A percentile compares a stretch with the other conserved stretches of the same genome.
These are phyloP conservation scores for Syzygium syzygioides DNA, from an alignment of 441 rosid genomes.

Conservation along the genomic window DNA sequence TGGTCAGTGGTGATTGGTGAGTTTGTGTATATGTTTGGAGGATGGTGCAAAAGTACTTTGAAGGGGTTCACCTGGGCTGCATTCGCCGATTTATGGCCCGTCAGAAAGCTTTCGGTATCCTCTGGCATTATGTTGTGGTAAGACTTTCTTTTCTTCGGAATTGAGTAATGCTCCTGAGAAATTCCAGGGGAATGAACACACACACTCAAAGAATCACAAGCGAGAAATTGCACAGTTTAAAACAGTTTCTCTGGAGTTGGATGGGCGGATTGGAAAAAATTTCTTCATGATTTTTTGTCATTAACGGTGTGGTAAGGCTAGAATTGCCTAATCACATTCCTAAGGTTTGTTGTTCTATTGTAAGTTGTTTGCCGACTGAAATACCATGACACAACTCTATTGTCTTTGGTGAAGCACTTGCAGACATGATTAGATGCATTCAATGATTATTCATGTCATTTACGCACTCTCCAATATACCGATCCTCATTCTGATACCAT, in stretches of 20 bases:
- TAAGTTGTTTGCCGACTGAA: background rate
- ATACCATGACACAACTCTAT: background rate
- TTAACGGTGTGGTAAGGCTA: background rate
- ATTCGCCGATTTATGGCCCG: background rate
- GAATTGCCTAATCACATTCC: background rate
- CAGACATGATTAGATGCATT: background rate
- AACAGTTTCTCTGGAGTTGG: background rate
- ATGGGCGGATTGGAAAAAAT: background rate
- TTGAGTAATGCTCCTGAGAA: background rate
- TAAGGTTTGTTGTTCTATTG: background rate
- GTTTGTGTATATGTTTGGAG: background rate
- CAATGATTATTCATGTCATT: background rate
- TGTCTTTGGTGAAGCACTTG: background rate
- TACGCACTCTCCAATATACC: background rate
- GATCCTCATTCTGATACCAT: background rate
- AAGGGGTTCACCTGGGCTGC: background rate
- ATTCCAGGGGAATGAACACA: background rate
- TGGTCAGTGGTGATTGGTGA: background rate
- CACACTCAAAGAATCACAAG: background rate
- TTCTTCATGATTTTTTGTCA: background rate
- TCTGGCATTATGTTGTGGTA: background rate
- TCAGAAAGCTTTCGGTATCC: background rate
- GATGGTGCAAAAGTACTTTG: background rate
- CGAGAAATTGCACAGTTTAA: background rate
- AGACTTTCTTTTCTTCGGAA: background rate